A percentile compares a stretch with the other conserved stretches of the same genome.
Evolutionary conservation across 2,329 filamentous ascomycete species (phyloP).

Genomic region (Neofusicoccum umdonicola): DNA sequence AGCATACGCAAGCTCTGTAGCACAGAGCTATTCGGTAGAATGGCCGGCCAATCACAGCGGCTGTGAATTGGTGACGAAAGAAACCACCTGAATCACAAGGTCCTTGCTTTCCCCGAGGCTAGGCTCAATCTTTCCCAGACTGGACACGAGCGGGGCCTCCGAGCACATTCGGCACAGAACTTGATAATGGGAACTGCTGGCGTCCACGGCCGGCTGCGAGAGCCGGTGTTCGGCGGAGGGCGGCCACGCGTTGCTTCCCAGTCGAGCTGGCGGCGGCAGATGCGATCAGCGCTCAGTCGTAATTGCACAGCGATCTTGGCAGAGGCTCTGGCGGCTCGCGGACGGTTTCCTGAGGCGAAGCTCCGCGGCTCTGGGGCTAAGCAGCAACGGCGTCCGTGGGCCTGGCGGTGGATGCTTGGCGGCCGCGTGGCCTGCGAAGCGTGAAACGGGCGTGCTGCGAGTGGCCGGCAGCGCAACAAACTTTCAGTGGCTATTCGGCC

Average conservation of each 20-base stretch:
- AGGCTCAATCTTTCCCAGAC: not conserved
- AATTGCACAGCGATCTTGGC: not conserved
- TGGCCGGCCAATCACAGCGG: not conserved
- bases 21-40: constrained; percentile 8
- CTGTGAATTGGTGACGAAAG: not conserved
- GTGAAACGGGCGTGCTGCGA: not conserved
- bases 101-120: not conserved
- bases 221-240: not conserved
- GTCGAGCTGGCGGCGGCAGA: not conserved
- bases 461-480: not conserved
- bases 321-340: not conserved
- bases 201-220: too few relatives aligned
- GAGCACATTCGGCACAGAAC: not conserved
- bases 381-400: not conserved
- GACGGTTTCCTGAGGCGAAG: not conserved
- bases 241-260: not conserved
- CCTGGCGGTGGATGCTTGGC: not conserved
- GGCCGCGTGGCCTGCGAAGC: constrained; percentile 2
- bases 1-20: constrained; percentile 5
- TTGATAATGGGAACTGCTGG: not conserved
- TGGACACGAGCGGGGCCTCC: not conserved
- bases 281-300: not conserved
- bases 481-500: not conserved
- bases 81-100: not conserved
- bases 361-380: constrained; percentile 5